Evolutionary conservation across 2,329 filamentous ascomycete genomes (phyloP).

Genomic region (Decorospora gaudefroyi): DNA sequence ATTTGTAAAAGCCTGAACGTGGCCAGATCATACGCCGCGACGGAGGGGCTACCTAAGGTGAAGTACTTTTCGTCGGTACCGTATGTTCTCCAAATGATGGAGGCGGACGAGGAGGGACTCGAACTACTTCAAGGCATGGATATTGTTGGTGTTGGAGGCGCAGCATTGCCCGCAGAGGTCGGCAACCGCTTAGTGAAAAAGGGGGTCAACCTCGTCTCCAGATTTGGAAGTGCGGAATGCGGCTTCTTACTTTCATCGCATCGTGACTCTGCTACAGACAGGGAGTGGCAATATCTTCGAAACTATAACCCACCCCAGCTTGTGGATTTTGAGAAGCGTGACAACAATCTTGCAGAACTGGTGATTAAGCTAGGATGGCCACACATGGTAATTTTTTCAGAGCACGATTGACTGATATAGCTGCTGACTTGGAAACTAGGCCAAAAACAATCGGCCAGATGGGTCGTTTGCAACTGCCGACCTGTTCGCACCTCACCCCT

Average conservation of each 20-base stretch:
- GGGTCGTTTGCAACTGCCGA: constrained; percentile 67
- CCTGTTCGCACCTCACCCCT: constrained; percentile 62
- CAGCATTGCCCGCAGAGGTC: constrained; percentile 58
- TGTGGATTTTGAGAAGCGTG: constrained; percentile 55
- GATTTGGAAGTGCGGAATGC: constrained; percentile 69
- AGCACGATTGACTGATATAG: background rate
- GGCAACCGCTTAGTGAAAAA: constrained; percentile 59
- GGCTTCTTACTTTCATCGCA: constrained; percentile 68
- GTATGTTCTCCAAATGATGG: constrained; percentile 88
- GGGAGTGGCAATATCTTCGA: constrained; percentile 66
- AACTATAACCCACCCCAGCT: constrained; percentile 46
- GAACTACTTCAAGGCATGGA: constrained; percentile 63
- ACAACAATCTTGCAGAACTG: constrained; percentile 56
- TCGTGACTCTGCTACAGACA: constrained; percentile 59
- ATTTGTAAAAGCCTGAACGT: constrained; percentile 55
- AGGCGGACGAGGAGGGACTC: constrained; percentile 83
- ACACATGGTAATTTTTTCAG: constrained; percentile 51
- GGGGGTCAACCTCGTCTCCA: constrained; percentile 62
- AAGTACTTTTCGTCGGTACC: constrained; percentile 69
- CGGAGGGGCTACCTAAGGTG: constrained; percentile 43
- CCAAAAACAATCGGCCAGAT: constrained; percentile 62
- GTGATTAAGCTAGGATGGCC: constrained; percentile 63
- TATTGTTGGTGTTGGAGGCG: constrained; percentile 67
- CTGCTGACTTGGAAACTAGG: constrained; percentile 29
- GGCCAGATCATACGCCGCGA: constrained; percentile 34